phyloP scores from a whole-genome alignment of 306 rosid species.

The Arachis hypogaea region DNA sequence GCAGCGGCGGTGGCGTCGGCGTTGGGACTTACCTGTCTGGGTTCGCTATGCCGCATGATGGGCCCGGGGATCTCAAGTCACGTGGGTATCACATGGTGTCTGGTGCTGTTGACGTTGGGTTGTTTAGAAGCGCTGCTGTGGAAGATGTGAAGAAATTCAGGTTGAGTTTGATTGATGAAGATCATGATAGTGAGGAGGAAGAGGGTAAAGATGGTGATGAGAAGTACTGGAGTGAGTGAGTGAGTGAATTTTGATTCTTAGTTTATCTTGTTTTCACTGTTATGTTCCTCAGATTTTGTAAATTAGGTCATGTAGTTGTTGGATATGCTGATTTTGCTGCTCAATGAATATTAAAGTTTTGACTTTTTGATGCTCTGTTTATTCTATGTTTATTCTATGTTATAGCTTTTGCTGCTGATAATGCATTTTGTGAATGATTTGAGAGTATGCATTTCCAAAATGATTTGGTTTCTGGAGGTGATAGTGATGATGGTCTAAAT shows the following conservation, averaged over 20 bases:
- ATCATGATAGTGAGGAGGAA: slow-evolving; percentile 46
- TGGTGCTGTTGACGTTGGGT: slow-evolving; percentile 64
- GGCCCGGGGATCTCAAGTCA: slow-evolving; percentile 49
- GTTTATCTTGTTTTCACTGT: not conserved
- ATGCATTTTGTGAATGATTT: too few species aligned
- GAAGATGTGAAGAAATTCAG: slow-evolving; percentile 71
- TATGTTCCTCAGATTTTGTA: slow-evolving; percentile 11
- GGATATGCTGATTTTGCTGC: not conserved
- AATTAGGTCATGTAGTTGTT: slow-evolving; percentile 18
- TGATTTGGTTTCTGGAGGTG: too few species aligned
- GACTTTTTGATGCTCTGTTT: too few species aligned
- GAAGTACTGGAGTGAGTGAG: slow-evolving; percentile 79
- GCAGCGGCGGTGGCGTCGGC: not conserved
- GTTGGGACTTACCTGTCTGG: slow-evolving; percentile 54
- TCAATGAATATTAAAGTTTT: not conserved
- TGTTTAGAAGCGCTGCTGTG: slow-evolving; percentile 60
- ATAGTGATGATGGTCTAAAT: too few species aligned
- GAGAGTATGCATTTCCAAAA: too few species aligned
- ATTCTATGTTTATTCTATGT: too few species aligned
- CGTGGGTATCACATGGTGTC: slow-evolving; percentile 81
- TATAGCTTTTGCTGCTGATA: too few species aligned
- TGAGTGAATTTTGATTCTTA: not conserved
- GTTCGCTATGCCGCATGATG: slow-evolving; percentile 64
- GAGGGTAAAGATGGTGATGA: slow-evolving; percentile 59
- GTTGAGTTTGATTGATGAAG: slow-evolving; percentile 42